Evolutionary conservation across 2,329 filamentous ascomycete genomes (phyloP), one percentile per base, ranked within the genome.

Genomic region (Fusarium annulatum): DNA sequence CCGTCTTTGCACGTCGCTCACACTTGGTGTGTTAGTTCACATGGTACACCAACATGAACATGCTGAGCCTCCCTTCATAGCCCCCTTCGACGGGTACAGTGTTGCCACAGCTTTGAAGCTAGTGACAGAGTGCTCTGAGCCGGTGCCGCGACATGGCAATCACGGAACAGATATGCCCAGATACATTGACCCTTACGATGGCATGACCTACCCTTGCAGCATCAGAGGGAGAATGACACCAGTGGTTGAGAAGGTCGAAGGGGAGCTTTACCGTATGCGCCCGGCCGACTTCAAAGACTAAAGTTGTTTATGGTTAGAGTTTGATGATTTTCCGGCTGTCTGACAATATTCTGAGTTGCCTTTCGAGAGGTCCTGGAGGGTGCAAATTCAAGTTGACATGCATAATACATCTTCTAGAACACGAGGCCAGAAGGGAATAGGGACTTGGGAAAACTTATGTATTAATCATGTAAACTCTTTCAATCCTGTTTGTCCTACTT

Each of bases 291-390:
- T 45, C 16, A 45, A 26, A 14, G 42, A 26, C 16, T 45, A 26
- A 0, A 45, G 23, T 6, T 26, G 7, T 19, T 26, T 9, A 19
- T 2, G 23, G 0, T 1, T 0, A 3, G 43, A 3, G 5, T 28
- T 0, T 2, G 23, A 28, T 28, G 8, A 7, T 46, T 28, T 0
- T 12, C 12, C 15, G 19, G 26, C 5, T 30, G 0, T 19, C 26
- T 21, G 26, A 16, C 19, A 21, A 3, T 21, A 0, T 30, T 5
- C 16, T 7, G 26, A 30, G 14, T 7, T 30, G 28, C 4, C 5
- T 30, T 16, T 30, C 7, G 7, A 33, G 28, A 2, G 28, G 28
- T 16, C 4, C 4, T 9, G 7, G 7, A 28, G 2, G 46, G n/a
- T n/a, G 14, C 1, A 30, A n/a, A 11, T 21, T 19, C 4, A 14